A percentile compares a stretch with the other conserved stretches of the same genome.
Conservation (phyloP, 495 filamentous ascomycete species). For the Aspergillus cristatus region DNA sequence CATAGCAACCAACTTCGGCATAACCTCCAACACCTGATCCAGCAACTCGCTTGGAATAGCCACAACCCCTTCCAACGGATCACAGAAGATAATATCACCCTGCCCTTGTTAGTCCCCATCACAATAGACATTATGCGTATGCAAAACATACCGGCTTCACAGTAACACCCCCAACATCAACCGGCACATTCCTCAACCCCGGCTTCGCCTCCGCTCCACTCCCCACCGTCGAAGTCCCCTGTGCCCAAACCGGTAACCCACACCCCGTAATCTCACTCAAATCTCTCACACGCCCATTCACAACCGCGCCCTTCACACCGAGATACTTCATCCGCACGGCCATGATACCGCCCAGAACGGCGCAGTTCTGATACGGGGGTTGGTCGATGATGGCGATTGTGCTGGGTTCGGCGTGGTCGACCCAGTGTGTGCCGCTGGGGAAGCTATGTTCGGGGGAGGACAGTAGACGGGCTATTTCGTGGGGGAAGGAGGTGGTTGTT, state of each 20-base stretch:
- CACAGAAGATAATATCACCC: slow-evolving; percentile 57
- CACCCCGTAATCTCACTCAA: slow-evolving; percentile 40
- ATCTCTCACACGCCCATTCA: slow-evolving; percentile 56
- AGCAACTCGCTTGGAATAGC: slow-evolving; percentile 47
- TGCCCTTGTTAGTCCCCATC: no score
- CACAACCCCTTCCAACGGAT: slow-evolving; percentile 52
- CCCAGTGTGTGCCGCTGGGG: slow-evolving; percentile 45
- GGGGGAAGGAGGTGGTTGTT: no score
- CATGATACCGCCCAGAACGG: slow-evolving; percentile 61
- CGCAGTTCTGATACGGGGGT: slow-evolving; percentile 49
- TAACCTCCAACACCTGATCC: slow-evolving; percentile 38
- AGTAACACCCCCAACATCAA: slow-evolving; percentile 40
- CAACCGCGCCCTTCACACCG: slow-evolving; percentile 46
- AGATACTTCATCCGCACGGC: slow-evolving; percentile 50
- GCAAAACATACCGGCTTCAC: slow-evolving; percentile 34
- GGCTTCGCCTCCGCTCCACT: slow-evolving; percentile 51
- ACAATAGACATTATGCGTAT: no score
- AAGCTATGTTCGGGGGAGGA: slow-evolving; percentile 22
- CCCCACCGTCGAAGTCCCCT: slow-evolving; percentile 48
- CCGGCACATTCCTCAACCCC: slow-evolving; percentile 42
- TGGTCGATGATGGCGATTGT: slow-evolving; percentile 53
- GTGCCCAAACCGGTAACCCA: slow-evolving; percentile 47
- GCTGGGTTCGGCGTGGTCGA: slow-evolving; percentile 43
- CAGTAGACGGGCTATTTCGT: no score
- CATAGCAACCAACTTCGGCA: slow-evolving; percentile 47